Base-by-base conservation (phyloP, 768 basidiomycete species). In the Panaeolus cyanescens region DNA sequence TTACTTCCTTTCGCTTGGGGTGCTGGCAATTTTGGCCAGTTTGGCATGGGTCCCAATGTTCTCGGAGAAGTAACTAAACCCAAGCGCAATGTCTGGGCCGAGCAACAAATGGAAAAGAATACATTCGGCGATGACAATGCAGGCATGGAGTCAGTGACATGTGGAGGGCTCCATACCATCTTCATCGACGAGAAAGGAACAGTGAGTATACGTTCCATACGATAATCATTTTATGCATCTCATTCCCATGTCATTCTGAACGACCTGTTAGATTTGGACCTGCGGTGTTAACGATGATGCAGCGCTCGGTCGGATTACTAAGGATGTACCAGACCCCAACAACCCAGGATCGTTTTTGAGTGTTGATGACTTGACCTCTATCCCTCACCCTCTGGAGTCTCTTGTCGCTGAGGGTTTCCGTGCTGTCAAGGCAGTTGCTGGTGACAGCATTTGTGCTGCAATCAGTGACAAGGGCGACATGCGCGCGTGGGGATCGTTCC, bases 1-100 rank as follows among this genome's bases (percentile, higher is more conserved):
- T 82, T 86, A 13, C 82, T 89, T 39, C 80, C 95, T 17, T 96
- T 95, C 64, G 89, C 85, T 7, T 98, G 92, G 85, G 96, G 96
- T 6, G 88, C 90, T 10, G 95, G 95, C 28, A 95, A 96, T 74
- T 94, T 95, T 77, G 96, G 95, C 31, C 96, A 99, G 74, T 91
- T 97, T 68, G 97, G 96, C 32, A 85, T 96, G 79, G 96, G 96
- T 34, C 86, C 87, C 4, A 85, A 88, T 64, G 70, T 77, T 54
- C 77, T 94, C 32, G 86, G 80, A 60, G 93, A 96, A 73, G 82
- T 90, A 59, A 75, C 82, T 57, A 89, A 88, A 64, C 95, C 95
- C 8, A 89, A 84, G 68, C 83, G 88, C 59, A 95, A 93, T 71
- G 63, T 74, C 0, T 93, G 90, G 89, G 82, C 92, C 22, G 89